phyloP scores from a whole-genome alignment of 805 yeast species.

The Wickerhamiella bombiphila region DNA sequence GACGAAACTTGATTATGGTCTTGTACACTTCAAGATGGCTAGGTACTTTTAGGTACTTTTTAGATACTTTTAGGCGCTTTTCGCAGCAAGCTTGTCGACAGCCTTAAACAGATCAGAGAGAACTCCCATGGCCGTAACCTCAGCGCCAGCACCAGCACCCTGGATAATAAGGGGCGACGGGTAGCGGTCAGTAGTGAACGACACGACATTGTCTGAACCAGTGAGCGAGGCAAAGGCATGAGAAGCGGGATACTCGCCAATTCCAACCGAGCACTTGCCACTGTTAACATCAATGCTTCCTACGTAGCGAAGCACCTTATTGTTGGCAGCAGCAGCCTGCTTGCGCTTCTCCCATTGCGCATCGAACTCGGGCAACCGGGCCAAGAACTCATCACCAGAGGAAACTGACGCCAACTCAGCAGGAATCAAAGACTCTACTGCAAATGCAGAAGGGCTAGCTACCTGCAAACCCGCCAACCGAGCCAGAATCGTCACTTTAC shows the following conservation, averaged over 20 bases:
- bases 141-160: conserved; percentile 90
- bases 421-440: conserved; percentile 89
- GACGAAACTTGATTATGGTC: too few species aligned
- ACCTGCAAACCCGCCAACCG: conserved; percentile 80
- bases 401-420: conserved; percentile 47
- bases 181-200: conserved; percentile 84
- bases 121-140: conserved; percentile 75
- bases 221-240: conserved; percentile 93
- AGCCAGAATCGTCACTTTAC: conserved; percentile 92
- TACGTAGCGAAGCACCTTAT: conserved; percentile 83
- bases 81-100: conserved; percentile 43
- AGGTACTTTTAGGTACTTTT: too few species aligned
- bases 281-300: conserved; percentile 69
- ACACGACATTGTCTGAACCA: conserved; percentile 92
- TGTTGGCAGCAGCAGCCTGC: conserved; percentile 64
- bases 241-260: conserved; percentile 69
- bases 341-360: conserved; percentile 61
- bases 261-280: conserved; percentile 51
- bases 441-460: conserved; percentile 80
- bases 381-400: conserved; percentile 65
- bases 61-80: too few species aligned
- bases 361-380: conserved; percentile 71
- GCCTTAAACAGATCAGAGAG: conserved; percentile 85
- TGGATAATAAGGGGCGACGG: conserved; percentile 85
- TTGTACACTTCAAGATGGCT: too few species aligned